These are phyloP conservation scores for Penicillium sp. DNA, from an alignment of 2,329 filamentous ascomycete species.

Conservation along the genomic window DNA sequence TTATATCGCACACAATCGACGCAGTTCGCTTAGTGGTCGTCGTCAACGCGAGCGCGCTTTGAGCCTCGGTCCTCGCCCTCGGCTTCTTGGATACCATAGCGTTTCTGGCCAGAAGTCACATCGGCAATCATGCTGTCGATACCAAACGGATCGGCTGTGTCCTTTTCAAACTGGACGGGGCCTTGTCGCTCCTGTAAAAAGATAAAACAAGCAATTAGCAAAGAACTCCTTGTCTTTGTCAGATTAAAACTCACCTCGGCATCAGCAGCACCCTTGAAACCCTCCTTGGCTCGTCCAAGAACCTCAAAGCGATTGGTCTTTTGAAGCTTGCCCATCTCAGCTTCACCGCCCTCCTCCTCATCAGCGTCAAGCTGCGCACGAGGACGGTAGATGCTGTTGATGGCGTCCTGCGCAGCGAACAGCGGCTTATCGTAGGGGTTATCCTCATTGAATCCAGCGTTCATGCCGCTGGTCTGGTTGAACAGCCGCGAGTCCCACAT, in stretches of 20 bases:
- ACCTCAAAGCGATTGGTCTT: conserved; percentile 86
- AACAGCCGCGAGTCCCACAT: conserved; percentile 98
- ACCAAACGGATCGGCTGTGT: conserved; percentile 82
- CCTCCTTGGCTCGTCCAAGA: conserved; percentile 76
- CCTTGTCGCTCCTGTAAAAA: conserved; percentile 69
- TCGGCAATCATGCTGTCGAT: conserved; percentile 93
- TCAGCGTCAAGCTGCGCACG: conserved; percentile 71
- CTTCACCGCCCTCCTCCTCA: conserved; percentile 76
- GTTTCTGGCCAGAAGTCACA: conserved; percentile 56
- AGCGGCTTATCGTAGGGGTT: conserved; percentile 96
- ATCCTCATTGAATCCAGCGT: conserved; percentile 93
- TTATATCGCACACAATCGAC: conserved; percentile 3
- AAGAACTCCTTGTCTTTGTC: not conserved
- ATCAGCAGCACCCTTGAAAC: conserved; percentile 81
- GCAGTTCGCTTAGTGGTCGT: conserved; percentile 52
- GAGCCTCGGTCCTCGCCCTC: conserved; percentile 39
- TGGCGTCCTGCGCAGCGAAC: conserved; percentile 92
- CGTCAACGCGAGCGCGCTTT: conserved; percentile 78
- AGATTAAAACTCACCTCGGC: conserved; percentile 64
- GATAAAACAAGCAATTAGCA: conserved; percentile 3
- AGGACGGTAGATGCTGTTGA: conserved; percentile 90
- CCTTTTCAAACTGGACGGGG: conserved; percentile 95
- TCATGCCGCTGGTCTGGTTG: conserved; percentile 90
- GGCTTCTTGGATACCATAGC: conserved; percentile 47
- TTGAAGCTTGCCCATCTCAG: conserved; percentile 84